A percentile compares a stretch with the other conserved stretches of the same genome.
Evolutionary conservation across 768 basidiomycete genomes (phyloP).

Genomic region (Brasilioporus rufonigricans): DNA sequence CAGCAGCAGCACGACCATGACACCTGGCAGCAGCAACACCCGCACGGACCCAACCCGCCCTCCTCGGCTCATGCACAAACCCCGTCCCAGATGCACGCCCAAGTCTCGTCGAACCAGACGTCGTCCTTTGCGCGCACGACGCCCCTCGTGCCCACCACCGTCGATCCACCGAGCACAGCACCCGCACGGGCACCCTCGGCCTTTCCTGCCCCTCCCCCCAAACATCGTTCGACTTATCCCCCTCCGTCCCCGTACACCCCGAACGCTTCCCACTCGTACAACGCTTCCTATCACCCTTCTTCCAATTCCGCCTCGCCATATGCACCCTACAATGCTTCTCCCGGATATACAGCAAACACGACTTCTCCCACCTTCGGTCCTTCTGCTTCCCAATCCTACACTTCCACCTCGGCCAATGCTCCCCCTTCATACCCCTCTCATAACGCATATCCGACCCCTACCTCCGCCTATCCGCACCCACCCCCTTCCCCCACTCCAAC

Average conservation of each 20-base stretch:
- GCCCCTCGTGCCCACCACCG: constrained; percentile 29
- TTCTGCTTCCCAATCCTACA: constrained; percentile 21
- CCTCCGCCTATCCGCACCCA: constrained; percentile 28
- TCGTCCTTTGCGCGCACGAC: constrained; percentile 28
- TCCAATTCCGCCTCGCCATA: constrained; percentile 21
- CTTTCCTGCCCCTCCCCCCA: constrained; percentile 16
- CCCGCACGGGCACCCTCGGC: constrained; percentile 8
- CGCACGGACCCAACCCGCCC: constrained; percentile 8
- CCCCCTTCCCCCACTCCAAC: constrained; percentile 32
- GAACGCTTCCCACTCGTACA: constrained; percentile 15
- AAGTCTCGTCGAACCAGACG: constrained; percentile 5
- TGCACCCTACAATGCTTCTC: constrained; percentile 20
- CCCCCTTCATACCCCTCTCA: constrained; percentile 17
- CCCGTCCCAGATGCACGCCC: constrained; percentile 20
- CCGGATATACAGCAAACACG: constrained; percentile 17
- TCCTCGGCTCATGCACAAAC: constrained; percentile 15
- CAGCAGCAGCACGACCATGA: constrained; percentile 23
- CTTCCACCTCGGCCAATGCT: constrained; percentile 9
- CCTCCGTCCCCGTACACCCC: constrained; percentile 22
- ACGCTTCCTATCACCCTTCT: constrained; percentile 12
- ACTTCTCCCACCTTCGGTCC: constrained; percentile 27
- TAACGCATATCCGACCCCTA: constrained; percentile 22
- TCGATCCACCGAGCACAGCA: constrained; percentile 15
- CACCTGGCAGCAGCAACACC: constrained; percentile 27
- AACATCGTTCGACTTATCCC: constrained; percentile 22